A percentile compares a stretch with the other conserved stretches of the same genome.
Evolutionary conservation across 306 rosid species (phyloP).

Genomic region (Gastrolobium bilobum): DNA sequence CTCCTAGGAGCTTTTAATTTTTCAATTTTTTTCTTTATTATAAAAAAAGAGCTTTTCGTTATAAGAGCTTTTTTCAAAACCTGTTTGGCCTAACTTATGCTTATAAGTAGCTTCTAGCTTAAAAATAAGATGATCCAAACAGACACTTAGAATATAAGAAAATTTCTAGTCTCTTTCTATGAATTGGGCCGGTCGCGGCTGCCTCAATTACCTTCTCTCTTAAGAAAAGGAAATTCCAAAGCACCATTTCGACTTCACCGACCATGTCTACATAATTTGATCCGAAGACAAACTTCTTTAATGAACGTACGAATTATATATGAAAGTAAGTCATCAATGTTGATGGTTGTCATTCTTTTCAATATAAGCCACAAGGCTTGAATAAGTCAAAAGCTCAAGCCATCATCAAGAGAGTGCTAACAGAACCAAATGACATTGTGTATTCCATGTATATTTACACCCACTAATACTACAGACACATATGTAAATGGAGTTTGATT

Average conservation of each 20-base stretch:
- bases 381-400: neutral
- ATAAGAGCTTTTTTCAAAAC: no score
- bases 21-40: no score
- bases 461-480: no score
- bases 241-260: constrained; percentile 29
- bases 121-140: no score
- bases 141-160: no score
- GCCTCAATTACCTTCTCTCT: constrained; percentile 1
- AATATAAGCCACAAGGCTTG: constrained; percentile 20
- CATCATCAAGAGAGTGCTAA: neutral
- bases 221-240: constrained; percentile 45
- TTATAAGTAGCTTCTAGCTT: no score
- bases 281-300: constrained; percentile 40
- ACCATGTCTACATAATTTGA: constrained; percentile 44
- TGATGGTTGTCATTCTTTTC: constrained; percentile 38
- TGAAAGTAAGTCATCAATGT: constrained; percentile 16
- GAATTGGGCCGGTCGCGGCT: neutral
- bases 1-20: no score
- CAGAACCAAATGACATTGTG: no score
- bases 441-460: no score
- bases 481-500: no score
- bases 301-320: constrained; percentile 10
- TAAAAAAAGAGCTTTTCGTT: no score
- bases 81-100: no score
- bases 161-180: neutral